phyloP scores from a whole-genome alignment of 2,329 filamentous ascomycete genomes.

The Ophiocordyceps sinensis region DNA sequence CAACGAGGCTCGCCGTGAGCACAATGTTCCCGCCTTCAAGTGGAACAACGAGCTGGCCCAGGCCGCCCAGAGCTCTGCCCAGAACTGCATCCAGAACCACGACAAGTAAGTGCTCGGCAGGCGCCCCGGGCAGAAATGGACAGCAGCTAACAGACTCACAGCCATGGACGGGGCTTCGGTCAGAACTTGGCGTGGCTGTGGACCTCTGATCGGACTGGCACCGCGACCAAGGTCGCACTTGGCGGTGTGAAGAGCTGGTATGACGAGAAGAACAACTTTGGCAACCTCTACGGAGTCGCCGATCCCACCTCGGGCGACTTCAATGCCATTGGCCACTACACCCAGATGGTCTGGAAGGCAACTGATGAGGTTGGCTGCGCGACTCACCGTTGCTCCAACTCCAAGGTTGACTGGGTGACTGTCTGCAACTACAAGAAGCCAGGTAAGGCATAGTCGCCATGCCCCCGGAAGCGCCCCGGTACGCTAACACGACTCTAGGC shows the following conservation, averaged over 20 bases:
- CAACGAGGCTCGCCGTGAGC: conserved; percentile 76
- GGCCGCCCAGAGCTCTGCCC: conserved; percentile 50
- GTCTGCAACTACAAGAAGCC: conserved; percentile 77
- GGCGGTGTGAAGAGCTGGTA: conserved; percentile 52
- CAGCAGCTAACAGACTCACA: conserved; percentile 9
- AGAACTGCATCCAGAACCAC: conserved; percentile 59
- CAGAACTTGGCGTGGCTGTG: conserved; percentile 72
- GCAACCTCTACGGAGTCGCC: conserved; percentile 41
- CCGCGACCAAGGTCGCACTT: conserved; percentile 5
- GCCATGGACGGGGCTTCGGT: conserved; percentile 49
- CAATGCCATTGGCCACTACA: conserved; percentile 45
- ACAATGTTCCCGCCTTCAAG: conserved; percentile 48
- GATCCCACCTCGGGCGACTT: conserved; percentile 40
- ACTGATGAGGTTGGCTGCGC: conserved; percentile 34
- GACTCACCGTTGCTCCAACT: conserved; percentile 51
- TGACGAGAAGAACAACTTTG: conserved; percentile 55
- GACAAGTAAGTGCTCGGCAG: conserved; percentile 44
- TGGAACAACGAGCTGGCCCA: conserved; percentile 53
- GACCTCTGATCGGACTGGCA: conserved; percentile 21
- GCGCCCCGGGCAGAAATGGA: background rate
- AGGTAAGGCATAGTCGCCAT: conserved; percentile 36
- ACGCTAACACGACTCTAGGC: conserved; percentile 18
- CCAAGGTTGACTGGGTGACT: conserved; percentile 48
- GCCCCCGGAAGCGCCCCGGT: no score
- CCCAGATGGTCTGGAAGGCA: conserved; percentile 27